Percentiles rank a stretch among this genome's conserved stretches.
phyloP scores from a whole-genome alignment of 2,329 filamentous ascomycete species.

The Fusarium clavum region DNA sequence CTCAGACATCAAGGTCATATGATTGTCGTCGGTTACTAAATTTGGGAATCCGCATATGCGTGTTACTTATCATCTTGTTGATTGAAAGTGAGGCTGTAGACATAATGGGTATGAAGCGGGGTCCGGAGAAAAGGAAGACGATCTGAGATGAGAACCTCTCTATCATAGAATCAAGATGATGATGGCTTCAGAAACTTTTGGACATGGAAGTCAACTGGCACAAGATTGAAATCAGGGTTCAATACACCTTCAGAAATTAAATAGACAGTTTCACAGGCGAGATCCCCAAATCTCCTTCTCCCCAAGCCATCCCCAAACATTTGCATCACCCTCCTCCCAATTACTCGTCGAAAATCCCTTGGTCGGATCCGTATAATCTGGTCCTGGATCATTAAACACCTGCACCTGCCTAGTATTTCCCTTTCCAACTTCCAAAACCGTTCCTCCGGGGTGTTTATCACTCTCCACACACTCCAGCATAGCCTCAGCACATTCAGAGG shows the following conservation, averaged over 20 bases:
- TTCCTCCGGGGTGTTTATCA: constrained; percentile 52
- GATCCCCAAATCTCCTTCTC: constrained; percentile 45
- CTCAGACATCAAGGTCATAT: constrained; percentile 27
- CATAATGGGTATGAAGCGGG: rapidly evolving
- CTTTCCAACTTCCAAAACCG: constrained; percentile 56
- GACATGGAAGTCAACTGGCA: too few species aligned
- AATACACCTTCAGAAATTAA: too few species aligned
- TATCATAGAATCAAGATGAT: not conserved
- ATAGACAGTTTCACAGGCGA: not conserved
- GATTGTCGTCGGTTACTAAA: not conserved
- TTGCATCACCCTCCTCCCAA: constrained; percentile 40
- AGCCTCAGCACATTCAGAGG: constrained; percentile 56
- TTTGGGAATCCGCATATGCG: not conserved
- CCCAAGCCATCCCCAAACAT: constrained; percentile 46
- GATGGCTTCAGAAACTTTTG: not conserved
- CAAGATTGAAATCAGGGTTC: too few species aligned
- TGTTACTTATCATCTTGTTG: not conserved
- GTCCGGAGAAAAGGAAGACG: not conserved
- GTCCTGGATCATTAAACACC: constrained; percentile 55
- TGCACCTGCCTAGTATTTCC: constrained; percentile 49
- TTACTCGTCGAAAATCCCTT: constrained; percentile 49
- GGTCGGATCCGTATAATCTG: constrained; percentile 44
- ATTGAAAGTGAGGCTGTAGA: not conserved
- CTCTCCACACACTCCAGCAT: constrained; percentile 57
- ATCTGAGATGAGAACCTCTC: not conserved